Conservation (phyloP, 345 rosid genomes). For the Aquilaria malaccensis region DNA sequence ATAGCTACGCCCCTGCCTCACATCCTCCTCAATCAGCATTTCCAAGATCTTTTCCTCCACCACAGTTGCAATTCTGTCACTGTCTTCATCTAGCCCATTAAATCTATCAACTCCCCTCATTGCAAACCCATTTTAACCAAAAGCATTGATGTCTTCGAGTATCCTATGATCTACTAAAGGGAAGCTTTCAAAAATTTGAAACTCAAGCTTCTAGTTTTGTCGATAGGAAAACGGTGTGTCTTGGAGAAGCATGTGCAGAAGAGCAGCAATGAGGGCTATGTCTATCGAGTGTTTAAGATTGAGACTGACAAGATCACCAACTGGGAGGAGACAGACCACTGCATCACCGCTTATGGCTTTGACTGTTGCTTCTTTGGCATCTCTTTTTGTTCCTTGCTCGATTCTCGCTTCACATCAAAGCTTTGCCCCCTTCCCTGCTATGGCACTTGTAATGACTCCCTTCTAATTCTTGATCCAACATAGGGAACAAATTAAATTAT, state of each 20-base stretch:
- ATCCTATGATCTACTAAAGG: no score
- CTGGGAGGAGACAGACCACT: constrained; percentile 58
- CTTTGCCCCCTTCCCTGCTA: constrained; percentile 81
- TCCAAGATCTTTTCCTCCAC: no score
- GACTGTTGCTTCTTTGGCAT: constrained; percentile 70
- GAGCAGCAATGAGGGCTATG: constrained; percentile 47
- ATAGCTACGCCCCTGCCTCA: no score
- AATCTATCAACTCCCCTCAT: no score
- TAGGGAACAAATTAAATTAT: no score
- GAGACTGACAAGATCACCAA: constrained; percentile 55
- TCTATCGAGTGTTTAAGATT: constrained; percentile 58
- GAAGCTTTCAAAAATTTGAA: no score
- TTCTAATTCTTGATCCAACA: background rate
- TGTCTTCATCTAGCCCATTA: no score
- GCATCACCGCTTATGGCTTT: constrained; percentile 62
- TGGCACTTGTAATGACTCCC: constrained; percentile 36
- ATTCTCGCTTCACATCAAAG: constrained; percentile 42
- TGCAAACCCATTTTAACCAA: no score
- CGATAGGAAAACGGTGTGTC: constrained; percentile 65
- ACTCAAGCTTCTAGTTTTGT: constrained; percentile 32
- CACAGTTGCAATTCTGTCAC: no score
- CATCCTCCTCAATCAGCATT: no score
- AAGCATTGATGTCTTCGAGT: no score
- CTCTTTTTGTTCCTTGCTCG: constrained; percentile 76
- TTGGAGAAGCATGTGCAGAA: constrained; percentile 58